Evolutionary conservation across 345 rosid species (phyloP).

Genomic region (Eucalyptus marginata): DNA sequence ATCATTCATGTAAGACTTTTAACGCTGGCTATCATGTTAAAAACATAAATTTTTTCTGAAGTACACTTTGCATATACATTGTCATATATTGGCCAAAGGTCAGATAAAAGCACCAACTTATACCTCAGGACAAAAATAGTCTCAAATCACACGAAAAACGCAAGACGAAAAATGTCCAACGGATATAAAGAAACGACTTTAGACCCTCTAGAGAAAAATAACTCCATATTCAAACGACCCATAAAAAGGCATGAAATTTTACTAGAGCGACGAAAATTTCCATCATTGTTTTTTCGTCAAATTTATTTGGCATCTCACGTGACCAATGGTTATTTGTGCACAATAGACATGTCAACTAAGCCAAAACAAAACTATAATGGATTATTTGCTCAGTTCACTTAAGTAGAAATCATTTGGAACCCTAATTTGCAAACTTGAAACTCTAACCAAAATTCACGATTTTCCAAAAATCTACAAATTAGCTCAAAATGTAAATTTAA

Average conservation of each 20-base stretch:
- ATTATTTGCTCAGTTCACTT: not conserved
- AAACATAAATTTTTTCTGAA: not conserved
- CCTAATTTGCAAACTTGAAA: not conserved
- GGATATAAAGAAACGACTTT: too few species aligned
- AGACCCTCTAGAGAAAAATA: not conserved
- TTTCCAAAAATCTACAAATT: not conserved
- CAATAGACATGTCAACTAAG: not conserved
- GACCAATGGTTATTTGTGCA: not conserved
- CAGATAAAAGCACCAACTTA: not conserved
- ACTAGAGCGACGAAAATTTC: rapidly evolving
- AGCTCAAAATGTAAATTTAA: not conserved
- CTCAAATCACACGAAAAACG: too few species aligned
- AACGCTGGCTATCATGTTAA: not conserved
- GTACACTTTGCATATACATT: not conserved
- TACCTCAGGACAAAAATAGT: not conserved
- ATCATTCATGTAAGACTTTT: not conserved
- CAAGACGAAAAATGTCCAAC: too few species aligned
- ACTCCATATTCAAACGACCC: rapidly evolving
- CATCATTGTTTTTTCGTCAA: not conserved
- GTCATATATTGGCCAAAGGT: not conserved
- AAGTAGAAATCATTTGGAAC: not conserved
- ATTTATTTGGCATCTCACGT: not conserved
- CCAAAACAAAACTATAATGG: not conserved
- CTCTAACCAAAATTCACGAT: not conserved
- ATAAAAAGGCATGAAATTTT: not conserved